phyloP scores from a whole-genome alignment of 2,329 filamentous ascomycete species.

The Eurotiales sp. region DNA sequence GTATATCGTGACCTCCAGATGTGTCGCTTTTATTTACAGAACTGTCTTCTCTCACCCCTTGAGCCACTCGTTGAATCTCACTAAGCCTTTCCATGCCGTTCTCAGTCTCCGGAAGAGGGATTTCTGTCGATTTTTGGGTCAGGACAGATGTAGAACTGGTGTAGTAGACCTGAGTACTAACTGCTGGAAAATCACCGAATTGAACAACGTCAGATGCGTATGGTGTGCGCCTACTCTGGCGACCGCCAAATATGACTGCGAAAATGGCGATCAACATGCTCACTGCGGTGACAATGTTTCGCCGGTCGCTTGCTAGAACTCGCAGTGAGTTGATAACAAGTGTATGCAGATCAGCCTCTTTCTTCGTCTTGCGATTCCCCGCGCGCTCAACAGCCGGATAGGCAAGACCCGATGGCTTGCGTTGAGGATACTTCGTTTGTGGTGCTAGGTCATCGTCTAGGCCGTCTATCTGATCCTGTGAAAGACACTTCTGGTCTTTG shows the following conservation, averaged over 20 bases:
- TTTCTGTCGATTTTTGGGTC: slow-evolving; percentile 13
- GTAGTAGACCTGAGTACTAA: slow-evolving; percentile 16
- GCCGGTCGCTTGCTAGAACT: slow-evolving; percentile 49
- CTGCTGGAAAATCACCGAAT: slow-evolving; percentile 12
- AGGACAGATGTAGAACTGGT: slow-evolving; percentile 13
- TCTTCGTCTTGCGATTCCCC: not conserved
- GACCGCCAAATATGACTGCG: slow-evolving; percentile 3
- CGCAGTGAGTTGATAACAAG: slow-evolving; percentile 53
- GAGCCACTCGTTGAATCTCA: slow-evolving; percentile 15
- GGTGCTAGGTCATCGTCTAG: slow-evolving; percentile 15
- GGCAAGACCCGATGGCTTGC: not conserved
- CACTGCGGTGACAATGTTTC: slow-evolving; percentile 43
- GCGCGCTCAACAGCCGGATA: not conserved
- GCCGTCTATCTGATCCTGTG: slow-evolving; percentile 14
- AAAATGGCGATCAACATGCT: slow-evolving; percentile 45
- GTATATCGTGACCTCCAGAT: not conserved
- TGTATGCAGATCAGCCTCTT: slow-evolving; percentile 50
- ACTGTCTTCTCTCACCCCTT: slow-evolving; percentile 1
- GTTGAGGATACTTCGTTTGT: slow-evolving; percentile 12
- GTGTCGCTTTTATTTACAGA: not conserved
- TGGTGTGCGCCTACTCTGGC: not conserved
- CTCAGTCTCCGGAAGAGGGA: slow-evolving; percentile 11
- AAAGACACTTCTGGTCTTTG: not conserved
- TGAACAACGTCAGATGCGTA: slow-evolving; percentile 3
- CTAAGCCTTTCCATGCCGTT: slow-evolving; percentile 8